These are phyloP conservation scores for Neurospora sp. DNA, from an alignment of 495 filamentous ascomycete genomes.

Conservation along the genomic window DNA sequence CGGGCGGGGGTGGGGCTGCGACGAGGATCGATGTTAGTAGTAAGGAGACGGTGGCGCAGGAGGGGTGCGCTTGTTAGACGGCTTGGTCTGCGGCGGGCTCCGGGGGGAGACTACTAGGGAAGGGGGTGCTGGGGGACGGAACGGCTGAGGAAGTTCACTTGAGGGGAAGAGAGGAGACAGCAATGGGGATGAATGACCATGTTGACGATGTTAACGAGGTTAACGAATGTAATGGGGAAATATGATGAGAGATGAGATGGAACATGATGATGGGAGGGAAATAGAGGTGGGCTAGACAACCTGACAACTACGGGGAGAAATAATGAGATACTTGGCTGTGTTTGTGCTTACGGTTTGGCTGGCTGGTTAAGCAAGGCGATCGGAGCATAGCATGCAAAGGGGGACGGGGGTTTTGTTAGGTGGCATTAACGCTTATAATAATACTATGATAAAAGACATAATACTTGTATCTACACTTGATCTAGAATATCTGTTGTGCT, in stretches of 20 bases:
- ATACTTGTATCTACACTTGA: not conserved
- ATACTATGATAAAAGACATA: not conserved
- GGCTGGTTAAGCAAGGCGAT: not conserved
- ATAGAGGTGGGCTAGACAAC: not conserved
- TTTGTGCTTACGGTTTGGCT: not conserved
- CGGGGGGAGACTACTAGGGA: not conserved
- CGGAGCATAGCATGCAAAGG: slow-evolving; percentile 9
- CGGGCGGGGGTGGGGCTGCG: not conserved
- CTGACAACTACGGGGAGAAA: not conserved
- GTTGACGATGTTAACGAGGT: not conserved
- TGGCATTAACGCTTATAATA: slow-evolving; percentile 11
- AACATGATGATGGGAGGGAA: not conserved
- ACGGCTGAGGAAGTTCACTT: not conserved
- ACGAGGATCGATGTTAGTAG: slow-evolving; percentile 91
- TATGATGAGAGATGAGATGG: not conserved
- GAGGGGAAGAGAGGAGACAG: not conserved
- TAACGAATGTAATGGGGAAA: not conserved
- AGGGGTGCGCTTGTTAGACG: slow-evolving; percentile 69
- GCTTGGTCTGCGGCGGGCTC: not conserved
- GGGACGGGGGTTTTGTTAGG: not conserved
- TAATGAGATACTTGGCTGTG: not conserved
- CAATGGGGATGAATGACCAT: not conserved
- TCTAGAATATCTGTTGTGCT: not conserved
- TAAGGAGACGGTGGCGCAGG: slow-evolving; percentile 56
- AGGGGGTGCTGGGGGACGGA: not conserved